Evolutionary conservation across 1,284 basidiomycete species (phyloP).

Genomic region (Uromyces viciae-fabae): DNA sequence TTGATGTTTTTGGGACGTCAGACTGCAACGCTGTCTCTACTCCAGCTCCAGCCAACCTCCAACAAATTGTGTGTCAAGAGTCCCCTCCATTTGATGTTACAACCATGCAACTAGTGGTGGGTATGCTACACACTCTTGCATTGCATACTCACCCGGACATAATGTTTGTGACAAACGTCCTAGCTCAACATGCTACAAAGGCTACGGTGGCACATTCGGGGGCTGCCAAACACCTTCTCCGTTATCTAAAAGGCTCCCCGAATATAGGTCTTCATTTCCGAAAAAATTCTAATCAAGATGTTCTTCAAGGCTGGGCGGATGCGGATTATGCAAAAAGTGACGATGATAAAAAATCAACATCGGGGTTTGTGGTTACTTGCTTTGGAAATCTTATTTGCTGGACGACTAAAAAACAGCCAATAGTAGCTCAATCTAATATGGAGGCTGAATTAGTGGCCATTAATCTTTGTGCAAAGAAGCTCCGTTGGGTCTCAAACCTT

Average conservation of each 20-base stretch:
- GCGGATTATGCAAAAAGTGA: background rate
- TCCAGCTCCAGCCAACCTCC: background rate
- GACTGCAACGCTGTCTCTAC: background rate
- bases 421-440: background rate
- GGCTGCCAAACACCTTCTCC: background rate
- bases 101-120: background rate
- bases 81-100: background rate
- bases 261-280: background rate
- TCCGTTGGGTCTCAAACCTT: background rate
- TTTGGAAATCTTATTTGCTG: background rate
- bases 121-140: background rate
- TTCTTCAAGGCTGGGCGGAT: background rate
- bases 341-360: background rate
- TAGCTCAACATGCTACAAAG: background rate
- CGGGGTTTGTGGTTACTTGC: background rate
- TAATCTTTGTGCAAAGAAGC: background rate
- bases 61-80: background rate
- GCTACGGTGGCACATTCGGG: background rate
- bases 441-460: background rate
- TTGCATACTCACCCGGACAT: conserved; percentile 11
- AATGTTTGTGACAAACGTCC: background rate
- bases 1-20: background rate
- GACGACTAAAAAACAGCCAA: background rate
- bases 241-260: background rate
- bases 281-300: background rate